These are phyloP conservation scores for Coprinopsis cinerea DNA, from an alignment of 768 basidiomycete genomes.

Conservation along the genomic window DNA sequence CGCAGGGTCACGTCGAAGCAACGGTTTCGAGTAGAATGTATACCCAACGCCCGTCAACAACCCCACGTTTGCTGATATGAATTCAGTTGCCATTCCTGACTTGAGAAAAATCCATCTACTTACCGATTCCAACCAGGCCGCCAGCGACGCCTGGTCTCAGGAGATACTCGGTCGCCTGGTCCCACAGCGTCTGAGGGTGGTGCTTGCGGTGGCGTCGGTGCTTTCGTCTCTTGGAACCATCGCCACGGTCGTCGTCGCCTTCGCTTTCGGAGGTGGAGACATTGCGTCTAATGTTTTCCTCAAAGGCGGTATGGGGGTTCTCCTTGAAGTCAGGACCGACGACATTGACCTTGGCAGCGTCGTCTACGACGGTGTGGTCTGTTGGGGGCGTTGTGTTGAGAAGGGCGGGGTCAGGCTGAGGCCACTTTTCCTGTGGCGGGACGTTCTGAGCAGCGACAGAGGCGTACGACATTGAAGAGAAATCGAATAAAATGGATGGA, in stretches of 20 bases:
- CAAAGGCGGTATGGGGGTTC: slow-evolving; percentile 28
- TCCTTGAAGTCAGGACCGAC: slow-evolving; percentile 45
- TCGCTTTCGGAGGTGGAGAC: slow-evolving; percentile 8
- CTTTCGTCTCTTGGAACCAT: too few relatives aligned
- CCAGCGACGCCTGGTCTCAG: slow-evolving; percentile 67
- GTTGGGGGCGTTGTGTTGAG: slow-evolving; percentile 45
- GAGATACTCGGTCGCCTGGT: slow-evolving; percentile 44
- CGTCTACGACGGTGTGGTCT: slow-evolving; percentile 35
- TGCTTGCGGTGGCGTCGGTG: background rate
- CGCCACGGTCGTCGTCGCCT: slow-evolving; percentile 12
- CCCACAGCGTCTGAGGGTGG: slow-evolving; percentile 34
- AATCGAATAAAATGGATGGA: slow-evolving; percentile 3
- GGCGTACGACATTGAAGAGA: slow-evolving; percentile 63
- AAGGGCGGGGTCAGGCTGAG: slow-evolving; percentile 59
- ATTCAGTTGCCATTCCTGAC: background rate
- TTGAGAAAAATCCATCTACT: slow-evolving; percentile 16
- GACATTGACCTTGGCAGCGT: slow-evolving; percentile 50
- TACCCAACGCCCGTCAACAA: slow-evolving; percentile 57
- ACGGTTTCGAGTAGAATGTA: slow-evolving; percentile 55
- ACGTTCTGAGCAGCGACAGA: slow-evolving; percentile 56
- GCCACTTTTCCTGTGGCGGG: slow-evolving; percentile 44
- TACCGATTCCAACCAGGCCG: slow-evolving; percentile 66
- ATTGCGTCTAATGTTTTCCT: slow-evolving; percentile 7
- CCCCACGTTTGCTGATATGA: slow-evolving; percentile 59
- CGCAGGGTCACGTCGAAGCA: slow-evolving; percentile 51